A percentile compares a stretch with the other conserved stretches of the same genome.
Conservation (phyloP, 257 asterid species). For the Solanum infundibuliforme region DNA sequence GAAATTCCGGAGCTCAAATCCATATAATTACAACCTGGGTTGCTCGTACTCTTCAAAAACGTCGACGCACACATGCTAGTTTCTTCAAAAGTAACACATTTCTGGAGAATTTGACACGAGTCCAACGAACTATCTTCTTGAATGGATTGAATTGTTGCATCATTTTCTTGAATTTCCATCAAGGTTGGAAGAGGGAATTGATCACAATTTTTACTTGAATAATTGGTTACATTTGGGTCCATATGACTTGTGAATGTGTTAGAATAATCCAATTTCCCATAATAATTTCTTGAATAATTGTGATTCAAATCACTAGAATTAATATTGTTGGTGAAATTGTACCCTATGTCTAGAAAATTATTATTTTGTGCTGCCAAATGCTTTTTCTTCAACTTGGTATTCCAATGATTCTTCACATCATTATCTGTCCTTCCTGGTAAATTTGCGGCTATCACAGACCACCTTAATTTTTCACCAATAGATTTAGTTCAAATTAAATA, state of each 20-base stretch:
- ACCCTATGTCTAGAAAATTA: not conserved
- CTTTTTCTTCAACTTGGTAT: conserved; percentile 54
- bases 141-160: not conserved
- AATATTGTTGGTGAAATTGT: not conserved
- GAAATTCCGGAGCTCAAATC: not conserved
- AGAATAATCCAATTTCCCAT: not conserved
- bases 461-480: conserved; percentile 10
- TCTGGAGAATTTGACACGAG: not conserved
- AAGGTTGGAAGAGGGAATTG: conserved; percentile 18
- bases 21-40: not conserved
- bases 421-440: conserved; percentile 60
- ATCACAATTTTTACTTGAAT: not conserved
- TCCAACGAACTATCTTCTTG: not conserved
- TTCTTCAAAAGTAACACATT: not conserved
- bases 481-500: not conserved
- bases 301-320: not conserved
- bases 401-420: conserved; percentile 68
- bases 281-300: not conserved
- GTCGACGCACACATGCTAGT: rapidly evolving
- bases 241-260: conserved; percentile 4
- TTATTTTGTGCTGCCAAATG: not conserved
- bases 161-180: conserved; percentile 19
- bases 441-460: conserved; percentile 64
- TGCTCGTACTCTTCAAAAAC: not conserved
- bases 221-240: not conserved